phyloP scores from a whole-genome alignment of 768 basidiomycete genomes.

The Tricholoma matsutake region DNA sequence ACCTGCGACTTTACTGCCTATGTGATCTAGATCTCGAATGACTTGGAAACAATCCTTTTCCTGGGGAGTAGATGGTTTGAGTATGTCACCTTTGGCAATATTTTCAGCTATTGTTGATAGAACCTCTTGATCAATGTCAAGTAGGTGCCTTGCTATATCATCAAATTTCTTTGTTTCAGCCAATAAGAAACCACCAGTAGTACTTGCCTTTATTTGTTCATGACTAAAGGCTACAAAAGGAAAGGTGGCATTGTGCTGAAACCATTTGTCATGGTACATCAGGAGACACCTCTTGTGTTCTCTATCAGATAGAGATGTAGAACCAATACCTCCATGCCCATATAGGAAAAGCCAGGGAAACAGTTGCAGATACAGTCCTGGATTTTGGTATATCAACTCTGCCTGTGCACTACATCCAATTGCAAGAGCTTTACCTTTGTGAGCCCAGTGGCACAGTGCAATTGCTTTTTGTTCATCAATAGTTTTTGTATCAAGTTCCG shows the following conservation, averaged over 20 bases:
- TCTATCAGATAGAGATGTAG: slow-evolving; percentile 10
- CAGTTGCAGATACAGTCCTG: slow-evolving; percentile 31
- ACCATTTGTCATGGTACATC: slow-evolving; percentile 22
- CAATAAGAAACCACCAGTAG: slow-evolving; percentile 27
- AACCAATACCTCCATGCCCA: too few relatives aligned
- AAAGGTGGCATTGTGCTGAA: slow-evolving; percentile 22
- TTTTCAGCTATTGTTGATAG: slow-evolving; percentile 16
- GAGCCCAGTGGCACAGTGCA: slow-evolving; percentile 19
- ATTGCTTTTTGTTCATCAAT: slow-evolving; percentile 14
- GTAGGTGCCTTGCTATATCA: slow-evolving; percentile 19
- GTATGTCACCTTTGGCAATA: slow-evolving; percentile 24
- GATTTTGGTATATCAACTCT: slow-evolving; percentile 28
- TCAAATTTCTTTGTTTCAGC: slow-evolving; percentile 25
- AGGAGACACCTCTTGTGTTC: slow-evolving; percentile 27
- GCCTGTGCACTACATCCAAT: slow-evolving; percentile 17
- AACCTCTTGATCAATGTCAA: slow-evolving; percentile 19
- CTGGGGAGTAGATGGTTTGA: too few relatives aligned
- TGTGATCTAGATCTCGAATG: too few relatives aligned
- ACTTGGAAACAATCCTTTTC: too few relatives aligned
- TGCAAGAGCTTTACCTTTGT: slow-evolving; percentile 14
- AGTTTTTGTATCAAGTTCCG: slow-evolving; percentile 12
- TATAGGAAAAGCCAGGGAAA: slow-evolving; percentile 42
- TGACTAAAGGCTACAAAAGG: slow-evolving; percentile 39
- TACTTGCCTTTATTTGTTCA: slow-evolving; percentile 35
- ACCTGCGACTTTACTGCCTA: too few relatives aligned